These are phyloP conservation scores for Ophiocordyceps australis DNA, from an alignment of 2,329 filamentous ascomycete species.

Conservation along the genomic window DNA sequence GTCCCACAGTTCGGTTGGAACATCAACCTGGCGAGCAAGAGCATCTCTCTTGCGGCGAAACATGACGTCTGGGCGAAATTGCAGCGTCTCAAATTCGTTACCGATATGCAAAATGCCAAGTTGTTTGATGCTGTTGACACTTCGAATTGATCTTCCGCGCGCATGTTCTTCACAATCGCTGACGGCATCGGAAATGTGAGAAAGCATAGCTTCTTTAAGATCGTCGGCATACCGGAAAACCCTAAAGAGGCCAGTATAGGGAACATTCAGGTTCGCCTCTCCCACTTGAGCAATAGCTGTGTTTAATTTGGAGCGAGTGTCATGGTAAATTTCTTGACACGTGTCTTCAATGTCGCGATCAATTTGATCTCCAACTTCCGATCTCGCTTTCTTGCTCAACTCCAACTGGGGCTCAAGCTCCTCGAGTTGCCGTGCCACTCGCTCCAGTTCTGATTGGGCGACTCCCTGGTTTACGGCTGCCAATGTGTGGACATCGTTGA, in stretches of 20 bases:
- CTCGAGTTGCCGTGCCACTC: slow-evolving; percentile 62
- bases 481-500: slow-evolving; percentile 70
- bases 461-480: slow-evolving; percentile 79
- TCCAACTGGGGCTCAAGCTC: slow-evolving; percentile 77
- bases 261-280: slow-evolving; percentile 60
- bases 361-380: slow-evolving; percentile 64
- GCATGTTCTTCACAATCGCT: slow-evolving; percentile 69
- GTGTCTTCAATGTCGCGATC: slow-evolving; percentile 71
- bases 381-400: slow-evolving; percentile 61
- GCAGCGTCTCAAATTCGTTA: slow-evolving; percentile 68
- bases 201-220: slow-evolving; percentile 78
- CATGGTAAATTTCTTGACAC: slow-evolving; percentile 69
- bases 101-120: slow-evolving; percentile 79
- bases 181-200: slow-evolving; percentile 68
- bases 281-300: slow-evolving; percentile 62
- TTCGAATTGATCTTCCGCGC: slow-evolving; percentile 55
- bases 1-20: slow-evolving; percentile 77
- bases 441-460: slow-evolving; percentile 66
- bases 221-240: slow-evolving; percentile 90
- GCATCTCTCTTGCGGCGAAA: slow-evolving; percentile 71
- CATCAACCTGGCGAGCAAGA: slow-evolving; percentile 67
- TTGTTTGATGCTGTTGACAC: slow-evolving; percentile 76
- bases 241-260: slow-evolving; percentile 70
- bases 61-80: slow-evolving; percentile 86
- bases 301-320: slow-evolving; percentile 60